Conservation (phyloP, 1,284 basidiomycete species). For the Peniophora sp. region DNA sequence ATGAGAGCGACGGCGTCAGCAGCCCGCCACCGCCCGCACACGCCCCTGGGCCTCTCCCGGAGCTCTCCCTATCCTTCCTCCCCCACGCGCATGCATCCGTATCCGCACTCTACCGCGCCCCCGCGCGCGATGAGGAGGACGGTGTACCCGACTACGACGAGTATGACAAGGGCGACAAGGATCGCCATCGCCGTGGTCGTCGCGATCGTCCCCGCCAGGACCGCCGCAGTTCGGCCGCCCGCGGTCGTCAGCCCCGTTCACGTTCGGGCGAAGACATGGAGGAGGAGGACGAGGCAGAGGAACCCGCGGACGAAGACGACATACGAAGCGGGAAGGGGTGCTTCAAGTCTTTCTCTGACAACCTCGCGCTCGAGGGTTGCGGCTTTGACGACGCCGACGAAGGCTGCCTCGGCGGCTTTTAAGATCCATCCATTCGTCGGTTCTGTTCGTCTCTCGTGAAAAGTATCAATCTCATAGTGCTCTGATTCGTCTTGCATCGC, state of each 20-base stretch:
- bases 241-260: conserved; percentile 11
- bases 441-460: background rate
- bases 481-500: conserved; percentile 4
- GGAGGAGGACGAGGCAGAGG: conserved; percentile 12
- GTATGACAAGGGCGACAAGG: conserved; percentile 5
- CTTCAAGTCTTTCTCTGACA: conserved; percentile 18
- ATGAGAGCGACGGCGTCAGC: conserved; percentile 50
- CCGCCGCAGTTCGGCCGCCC: conserved; percentile 5
- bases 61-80: conserved; percentile 8
- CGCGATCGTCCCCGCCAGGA: conserved; percentile 7
- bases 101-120: conserved; percentile 12
- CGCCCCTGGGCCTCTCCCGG: conserved; percentile 2
- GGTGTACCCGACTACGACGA: conserved; percentile 12
- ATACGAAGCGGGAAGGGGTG: conserved; percentile 10
- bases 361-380: conserved; percentile 12
- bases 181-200: conserved; percentile 9
- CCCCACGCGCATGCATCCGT: conserved; percentile 2
- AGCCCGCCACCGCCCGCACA: conserved; percentile 17
- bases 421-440: conserved; percentile 4
- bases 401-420: conserved; percentile 29
- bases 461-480: conserved; percentile 4
- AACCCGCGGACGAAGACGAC: conserved; percentile 15
- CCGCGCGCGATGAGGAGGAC: conserved; percentile 7
- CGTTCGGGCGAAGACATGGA: conserved; percentile 1
- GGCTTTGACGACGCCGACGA: conserved; percentile 18